Evolutionary conservation across 2,329 filamentous ascomycete genomes (phyloP), one percentile per base, ranked within the genome.

Genomic region (Colletotrichum siamense): DNA sequence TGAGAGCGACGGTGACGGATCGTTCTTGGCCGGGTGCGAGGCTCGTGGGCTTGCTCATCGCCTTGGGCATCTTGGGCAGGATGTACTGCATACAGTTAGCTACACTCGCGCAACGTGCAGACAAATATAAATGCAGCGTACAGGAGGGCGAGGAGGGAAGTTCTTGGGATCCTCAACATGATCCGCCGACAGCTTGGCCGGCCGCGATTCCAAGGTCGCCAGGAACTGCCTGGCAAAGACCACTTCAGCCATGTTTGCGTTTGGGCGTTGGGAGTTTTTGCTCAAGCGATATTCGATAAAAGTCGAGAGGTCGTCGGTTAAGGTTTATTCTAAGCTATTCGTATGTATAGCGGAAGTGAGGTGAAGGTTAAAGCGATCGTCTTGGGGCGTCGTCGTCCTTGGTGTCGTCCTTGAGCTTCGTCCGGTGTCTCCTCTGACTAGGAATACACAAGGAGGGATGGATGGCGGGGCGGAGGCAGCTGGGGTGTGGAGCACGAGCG

Each of bases 141-240:
- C 96, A 18, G 96, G 94, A 79, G 92, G 90, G 77, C 94, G 92
- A 30, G 94, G 88, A 28, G 95, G 94, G 83, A 96, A 96, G 79
- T 90, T 92, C 81, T 93, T 93, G 66, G 95, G 92, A 82, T 98
- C 95, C 85, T 96, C 95, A 84, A 98, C 93, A 92, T 98, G 94
- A 85, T 99, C 95, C 79, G 95, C 89, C n/a, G 94, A 92, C 78
- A 99, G 91, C 88, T 96, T 98, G 81, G 93, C 85, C 9, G 96
- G 94, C 66, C 94, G 93, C 77, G 92, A 91, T 86, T 98, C 95
- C 78, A 99, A 91, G 26, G 92, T 91, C 69, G 93, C 89, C 80
- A 99, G 92, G 85, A 98, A 98, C 36, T 92, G 90, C 86, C 94
- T 95, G 80, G 95, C 94, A 85, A 98, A 99, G 67, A 92, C 88